A percentile compares a stretch with the other conserved stretches of the same genome.
Evolutionary conservation across 2,329 filamentous ascomycete species (phyloP).

Genomic region (Aaosphaeria arxii): DNA sequence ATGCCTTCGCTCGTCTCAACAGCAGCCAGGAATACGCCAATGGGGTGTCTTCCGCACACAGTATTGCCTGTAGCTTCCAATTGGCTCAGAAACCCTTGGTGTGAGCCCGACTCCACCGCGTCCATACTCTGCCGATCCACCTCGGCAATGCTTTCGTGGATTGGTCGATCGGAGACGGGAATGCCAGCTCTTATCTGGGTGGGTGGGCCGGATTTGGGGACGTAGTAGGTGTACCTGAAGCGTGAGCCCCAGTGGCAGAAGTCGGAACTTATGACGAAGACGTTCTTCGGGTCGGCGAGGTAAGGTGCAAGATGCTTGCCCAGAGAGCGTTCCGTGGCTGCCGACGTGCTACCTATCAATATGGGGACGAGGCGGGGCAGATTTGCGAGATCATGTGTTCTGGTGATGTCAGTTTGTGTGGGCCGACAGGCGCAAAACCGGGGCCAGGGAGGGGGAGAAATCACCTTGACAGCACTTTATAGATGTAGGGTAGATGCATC

Average conservation of each 20-base stretch:
- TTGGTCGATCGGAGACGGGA: slow-evolving; percentile 51
- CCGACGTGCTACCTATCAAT: slow-evolving; percentile 73
- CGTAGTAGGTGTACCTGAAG: slow-evolving; percentile 82
- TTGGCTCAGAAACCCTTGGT: slow-evolving; percentile 66
- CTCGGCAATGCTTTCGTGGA: slow-evolving; percentile 80
- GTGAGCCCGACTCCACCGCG: slow-evolving; percentile 73
- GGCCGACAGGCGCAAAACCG: neutral
- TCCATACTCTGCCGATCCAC: slow-evolving; percentile 82
- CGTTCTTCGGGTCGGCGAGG: slow-evolving; percentile 69
- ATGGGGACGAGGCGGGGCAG: slow-evolving; percentile 81
- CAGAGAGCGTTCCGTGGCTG: slow-evolving; percentile 62
- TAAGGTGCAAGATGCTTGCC: slow-evolving; percentile 75
- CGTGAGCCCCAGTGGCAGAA: slow-evolving; percentile 94
- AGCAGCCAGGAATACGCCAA: slow-evolving; percentile 87
- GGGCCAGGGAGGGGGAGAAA: neutral
- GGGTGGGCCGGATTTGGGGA: slow-evolving; percentile 46
- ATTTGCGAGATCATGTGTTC: slow-evolving; percentile 35
- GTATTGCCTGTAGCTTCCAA: slow-evolving; percentile 78
- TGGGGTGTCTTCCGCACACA: slow-evolving; percentile 91
- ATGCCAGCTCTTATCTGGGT: slow-evolving; percentile 34
- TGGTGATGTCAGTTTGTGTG: slow-evolving; percentile 24
- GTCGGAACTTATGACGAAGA: slow-evolving; percentile 89
- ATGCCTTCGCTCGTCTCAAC: slow-evolving; percentile 57
- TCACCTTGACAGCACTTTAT: slow-evolving; percentile 65
- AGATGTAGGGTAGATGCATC: slow-evolving; percentile 94